Evolutionary conservation across 2,329 filamentous ascomycete genomes (phyloP), one percentile per base, ranked within the genome.

Genomic region (Botrytis tulipae): DNA sequence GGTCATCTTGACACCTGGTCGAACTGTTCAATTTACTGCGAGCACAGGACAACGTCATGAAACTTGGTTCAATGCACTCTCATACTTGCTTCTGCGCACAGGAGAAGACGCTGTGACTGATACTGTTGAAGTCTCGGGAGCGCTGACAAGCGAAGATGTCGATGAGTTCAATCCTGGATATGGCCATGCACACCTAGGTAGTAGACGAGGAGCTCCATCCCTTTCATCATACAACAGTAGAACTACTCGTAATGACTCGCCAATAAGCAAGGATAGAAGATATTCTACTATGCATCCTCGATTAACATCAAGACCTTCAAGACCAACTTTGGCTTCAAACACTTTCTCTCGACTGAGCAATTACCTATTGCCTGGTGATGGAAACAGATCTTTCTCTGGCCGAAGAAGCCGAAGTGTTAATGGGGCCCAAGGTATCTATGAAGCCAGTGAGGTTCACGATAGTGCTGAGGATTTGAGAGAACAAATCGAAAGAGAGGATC

Each of bases 11-110:
- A 96, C 95, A 1, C 95, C 95, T 32, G 94, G 95, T 68, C 90
- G 96, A 77, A 91, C 91, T 25, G 90, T 99, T 83, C 95, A 97
- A 82, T 97, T 99, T 77, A 99, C 96, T 1, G 97, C 95, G 76
- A 91, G 93, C 3, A 99, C 96, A 4, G 93, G 94, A 54, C 94
- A 98, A 81, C 89, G 96, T 75, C 96, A 99, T 80, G 96, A 99
- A 84, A 98, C 95, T 0, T 99, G 96, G 96, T 97, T 96, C 87
- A 98, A 98, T 80, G 95, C 96, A 0, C 86, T 99, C 72, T 97
- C 94, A 1, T 99, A 99, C 81, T 88, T 99, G 22, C 87, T 98
- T 51, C 87, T 97, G 44, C 91, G 95, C 63, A 94, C 91, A 40
- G 87, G 89, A 46, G 91, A 92, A 54, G 87, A 85, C n/a, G 87